Evolutionary conservation across 2,329 filamentous ascomycete species (phyloP).

Genomic region (Fonsecaea monophora): DNA sequence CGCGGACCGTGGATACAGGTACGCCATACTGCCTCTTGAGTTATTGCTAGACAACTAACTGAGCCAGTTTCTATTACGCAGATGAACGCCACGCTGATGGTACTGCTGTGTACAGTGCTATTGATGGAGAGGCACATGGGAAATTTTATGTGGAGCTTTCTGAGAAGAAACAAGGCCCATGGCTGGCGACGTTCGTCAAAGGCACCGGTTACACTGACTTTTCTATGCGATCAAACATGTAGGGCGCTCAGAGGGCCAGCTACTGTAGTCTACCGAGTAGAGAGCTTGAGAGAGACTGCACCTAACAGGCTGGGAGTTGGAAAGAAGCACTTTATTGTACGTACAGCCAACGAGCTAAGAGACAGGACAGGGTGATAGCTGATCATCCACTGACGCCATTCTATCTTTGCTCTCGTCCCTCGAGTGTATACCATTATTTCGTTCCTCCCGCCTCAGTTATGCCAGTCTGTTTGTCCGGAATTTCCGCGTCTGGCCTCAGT

Average conservation of each 20-base stretch:
- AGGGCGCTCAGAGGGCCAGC: too few species aligned
- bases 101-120: conserved; percentile 38
- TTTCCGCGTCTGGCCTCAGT: conserved; percentile 9
- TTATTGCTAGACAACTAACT: conserved; percentile 6
- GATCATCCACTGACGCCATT: too few species aligned
- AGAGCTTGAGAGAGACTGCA: too few species aligned
- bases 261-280: too few species aligned
- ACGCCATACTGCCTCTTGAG: conserved; percentile 23
- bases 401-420: too few species aligned
- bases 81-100: conserved; percentile 59
- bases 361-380: too few species aligned
- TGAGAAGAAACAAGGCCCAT: conserved; percentile 29
- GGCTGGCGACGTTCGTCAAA: conserved; percentile 30
- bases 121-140: conserved; percentile 47
- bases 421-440: too few species aligned
- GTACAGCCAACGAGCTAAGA: too few species aligned
- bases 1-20: conserved; percentile 43
- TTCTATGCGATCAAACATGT: conserved; percentile 1
- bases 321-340: too few species aligned
- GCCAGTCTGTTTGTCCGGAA: too few species aligned
- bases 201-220: conserved; percentile 20
- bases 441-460: too few species aligned
- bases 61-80: conserved; percentile 57
- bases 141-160: conserved; percentile 29
- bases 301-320: too few species aligned